These are phyloP conservation scores for Pythium rishiriense DNA, from an alignment of 352 stramenopile species.

Conservation along the genomic window DNA sequence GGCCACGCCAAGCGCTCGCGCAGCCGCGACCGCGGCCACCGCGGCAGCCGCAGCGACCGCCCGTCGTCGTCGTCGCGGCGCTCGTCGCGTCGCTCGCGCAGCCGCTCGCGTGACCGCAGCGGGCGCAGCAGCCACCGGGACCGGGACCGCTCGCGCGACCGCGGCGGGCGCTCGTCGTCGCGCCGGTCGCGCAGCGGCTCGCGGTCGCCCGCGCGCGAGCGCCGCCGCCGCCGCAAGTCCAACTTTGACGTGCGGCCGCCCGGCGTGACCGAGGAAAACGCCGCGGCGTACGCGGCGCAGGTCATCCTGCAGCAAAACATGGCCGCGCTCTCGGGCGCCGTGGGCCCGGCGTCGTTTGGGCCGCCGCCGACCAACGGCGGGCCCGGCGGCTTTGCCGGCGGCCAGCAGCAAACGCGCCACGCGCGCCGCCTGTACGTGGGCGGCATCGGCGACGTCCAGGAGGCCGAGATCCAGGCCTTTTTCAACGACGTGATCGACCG, in stretches of 20 bases:
- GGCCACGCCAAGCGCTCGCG: slow-evolving; percentile 31
- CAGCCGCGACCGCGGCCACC: slow-evolving; percentile 36
- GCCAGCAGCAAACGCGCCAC: slow-evolving; percentile 93
- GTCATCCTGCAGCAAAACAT: slow-evolving; percentile 86
- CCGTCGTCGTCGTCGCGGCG: slow-evolving; percentile 32
- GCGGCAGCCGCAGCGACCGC: slow-evolving; percentile 15
- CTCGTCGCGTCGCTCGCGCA: slow-evolving; percentile 39
- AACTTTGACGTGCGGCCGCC: slow-evolving; percentile 84
- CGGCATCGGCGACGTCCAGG: slow-evolving; percentile 82
- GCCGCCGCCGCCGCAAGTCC: slow-evolving; percentile 65
- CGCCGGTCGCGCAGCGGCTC: slow-evolving; percentile 42
- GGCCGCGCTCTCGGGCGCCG: slow-evolving; percentile 57
- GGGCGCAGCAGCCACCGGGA: slow-evolving; percentile 25
- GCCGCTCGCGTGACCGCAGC: slow-evolving; percentile 25
- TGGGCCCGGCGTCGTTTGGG: slow-evolving; percentile 67
- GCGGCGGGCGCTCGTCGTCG: slow-evolving; percentile 42
- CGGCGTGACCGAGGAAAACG: slow-evolving; percentile 82
- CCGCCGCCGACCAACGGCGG: slow-evolving; percentile 30
- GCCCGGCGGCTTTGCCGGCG: slow-evolving; percentile 3
- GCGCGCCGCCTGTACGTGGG: slow-evolving; percentile 97
- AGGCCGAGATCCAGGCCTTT: slow-evolving; percentile 88
- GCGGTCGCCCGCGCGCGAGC: slow-evolving; percentile 18
- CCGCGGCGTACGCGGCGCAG: slow-evolving; percentile 79
- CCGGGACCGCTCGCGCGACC: slow-evolving; percentile 37
- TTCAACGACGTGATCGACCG: slow-evolving; percentile 92